These are phyloP conservation scores for Xylariaceae sp. DNA, from an alignment of 2,329 filamentous ascomycete genomes.

Conservation along the genomic window DNA sequence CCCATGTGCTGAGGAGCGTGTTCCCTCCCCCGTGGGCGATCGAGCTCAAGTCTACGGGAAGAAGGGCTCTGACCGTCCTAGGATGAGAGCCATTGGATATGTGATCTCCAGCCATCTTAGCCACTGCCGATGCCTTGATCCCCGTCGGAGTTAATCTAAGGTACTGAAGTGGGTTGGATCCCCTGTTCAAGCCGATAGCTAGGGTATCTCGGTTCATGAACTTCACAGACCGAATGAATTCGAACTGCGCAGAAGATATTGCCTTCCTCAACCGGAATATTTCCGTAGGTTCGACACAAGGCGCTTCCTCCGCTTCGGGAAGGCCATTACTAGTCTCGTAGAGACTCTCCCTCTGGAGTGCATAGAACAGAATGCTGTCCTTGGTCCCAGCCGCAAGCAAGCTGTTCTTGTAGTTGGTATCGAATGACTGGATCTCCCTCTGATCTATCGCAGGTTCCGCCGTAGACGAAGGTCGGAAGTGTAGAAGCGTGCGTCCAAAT, in stretches of 20 bases:
- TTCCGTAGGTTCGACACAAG: conserved; percentile 22
- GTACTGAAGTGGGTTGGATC: conserved; percentile 48
- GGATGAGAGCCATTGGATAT: conserved; percentile 31
- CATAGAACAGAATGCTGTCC: conserved; percentile 40
- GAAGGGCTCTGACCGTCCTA: conserved; percentile 49
- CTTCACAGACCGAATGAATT: conserved; percentile 42
- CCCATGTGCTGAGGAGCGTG: conserved; percentile 55
- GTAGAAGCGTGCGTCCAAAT: conserved; percentile 36
- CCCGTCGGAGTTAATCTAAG: conserved; percentile 51
- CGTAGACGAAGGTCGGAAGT: conserved; percentile 18
- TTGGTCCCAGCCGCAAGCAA: conserved; percentile 41
- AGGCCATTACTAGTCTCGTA: conserved; percentile 7
- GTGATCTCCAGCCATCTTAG: conserved; percentile 37
- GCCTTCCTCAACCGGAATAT: conserved; percentile 25
- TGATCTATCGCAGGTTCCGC: conserved; percentile 19
- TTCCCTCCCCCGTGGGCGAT: conserved; percentile 40
- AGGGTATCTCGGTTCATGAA: conserved; percentile 50
- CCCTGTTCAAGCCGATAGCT: conserved; percentile 49
- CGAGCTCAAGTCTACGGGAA: conserved; percentile 44
- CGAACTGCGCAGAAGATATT: conserved; percentile 24
- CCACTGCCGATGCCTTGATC: conserved; percentile 40
- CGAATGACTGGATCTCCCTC: conserved; percentile 41
- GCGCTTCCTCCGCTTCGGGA: conserved; percentile 10
- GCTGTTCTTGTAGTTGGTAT: conserved; percentile 33
- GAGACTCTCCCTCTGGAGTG: conserved; percentile 21